Base-by-base conservation (phyloP, 192 early-diverging fungal genomes). In the Glomus cerebriforme region DNA sequence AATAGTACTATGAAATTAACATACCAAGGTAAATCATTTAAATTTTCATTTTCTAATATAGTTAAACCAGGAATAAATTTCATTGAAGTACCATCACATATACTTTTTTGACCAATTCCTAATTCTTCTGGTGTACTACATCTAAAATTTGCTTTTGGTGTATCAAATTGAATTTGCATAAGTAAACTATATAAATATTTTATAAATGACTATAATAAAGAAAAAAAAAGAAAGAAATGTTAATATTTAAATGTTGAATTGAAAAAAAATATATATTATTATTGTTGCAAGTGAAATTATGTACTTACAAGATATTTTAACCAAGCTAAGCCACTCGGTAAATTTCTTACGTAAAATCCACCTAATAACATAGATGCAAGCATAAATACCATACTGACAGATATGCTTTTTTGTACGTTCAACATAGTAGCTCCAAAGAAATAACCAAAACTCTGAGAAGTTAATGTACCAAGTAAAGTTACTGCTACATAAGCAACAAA, bases 161-260 rank as follows among this genome's bases (percentile, higher is more conserved):
- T 10, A 17, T 24, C 13, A 35, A 76, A 76, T 64, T 76, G 74
- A n/a, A 63, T 76, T 37, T 76, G 34, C 74, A 76, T 76, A 1
- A 76, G 13, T 3, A 76, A 26, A 15, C 12, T 8, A 24, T 63
- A 60, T 3, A 19, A 37, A 63, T 76, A 62, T n/a, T 27, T 29
- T n/a, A 19, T 3, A 22, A 76, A 76, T 59, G 74, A 76, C 66
- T 68, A 68, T 19, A 34, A n/a, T n/a, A n/a, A n/a, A n/a, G n/a
- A n/a, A 66, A 31, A 10, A 35, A 37, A 67, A 39, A 68, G 10
- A 67, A 1, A 54, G 3, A 54, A 22, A 19, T 19, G 5, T 54
- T 49, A 49, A 49, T 22, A 54, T 54, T 47, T 9, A 43, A 64
- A 10, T 7, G 8, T 19, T 7, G 7, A 6, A 1, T 67, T 67